Percentiles rank a stretch among this genome's conserved stretches.
phyloP scores from a whole-genome alignment of 2,329 filamentous ascomycete genomes.

The Ophiostoma tasmaniense region DNA sequence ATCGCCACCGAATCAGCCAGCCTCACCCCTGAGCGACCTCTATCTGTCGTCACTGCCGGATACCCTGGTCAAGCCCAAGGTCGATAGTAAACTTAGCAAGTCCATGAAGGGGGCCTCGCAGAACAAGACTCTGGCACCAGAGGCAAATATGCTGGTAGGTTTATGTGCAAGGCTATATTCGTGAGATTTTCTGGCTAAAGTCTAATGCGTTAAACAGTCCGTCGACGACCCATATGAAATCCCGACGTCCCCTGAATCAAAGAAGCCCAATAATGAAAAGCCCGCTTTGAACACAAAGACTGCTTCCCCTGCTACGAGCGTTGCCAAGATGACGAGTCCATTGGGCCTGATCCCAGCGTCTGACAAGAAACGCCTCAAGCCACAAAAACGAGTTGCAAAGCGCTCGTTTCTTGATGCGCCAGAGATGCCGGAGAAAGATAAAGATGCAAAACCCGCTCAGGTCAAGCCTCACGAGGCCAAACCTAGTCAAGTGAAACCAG shows the following conservation, averaged over 20 bases:
- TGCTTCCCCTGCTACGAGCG: not conserved
- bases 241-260: conserved; percentile 12
- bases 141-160: not conserved
- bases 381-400: conserved; percentile 16
- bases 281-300: not conserved
- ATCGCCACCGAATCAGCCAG: no score
- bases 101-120: conserved; percentile 16
- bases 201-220: not conserved
- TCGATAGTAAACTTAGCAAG: conserved; percentile 12
- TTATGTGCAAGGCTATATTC: not conserved
- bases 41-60: conserved; percentile 7
- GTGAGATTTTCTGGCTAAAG: not conserved
- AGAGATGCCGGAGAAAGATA: not conserved
- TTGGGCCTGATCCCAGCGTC: not conserved
- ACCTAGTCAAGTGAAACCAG: not conserved
- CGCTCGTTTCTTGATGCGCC: conserved; percentile 15
- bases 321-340: conserved; percentile 9
- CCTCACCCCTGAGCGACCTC: not conserved
- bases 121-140: not conserved
- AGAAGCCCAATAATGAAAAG: not conserved
- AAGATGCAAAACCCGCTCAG: not conserved
- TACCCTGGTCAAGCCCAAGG: not conserved
- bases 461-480: not conserved
- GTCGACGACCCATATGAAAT: conserved; percentile 13
- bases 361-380: conserved; percentile 7